A percentile compares a stretch with the other conserved stretches of the same genome.
Evolutionary conservation across 225 moss, liverwort and hornwort genomes (phyloP).

Genomic region (Marchantia polymorpha): DNA sequence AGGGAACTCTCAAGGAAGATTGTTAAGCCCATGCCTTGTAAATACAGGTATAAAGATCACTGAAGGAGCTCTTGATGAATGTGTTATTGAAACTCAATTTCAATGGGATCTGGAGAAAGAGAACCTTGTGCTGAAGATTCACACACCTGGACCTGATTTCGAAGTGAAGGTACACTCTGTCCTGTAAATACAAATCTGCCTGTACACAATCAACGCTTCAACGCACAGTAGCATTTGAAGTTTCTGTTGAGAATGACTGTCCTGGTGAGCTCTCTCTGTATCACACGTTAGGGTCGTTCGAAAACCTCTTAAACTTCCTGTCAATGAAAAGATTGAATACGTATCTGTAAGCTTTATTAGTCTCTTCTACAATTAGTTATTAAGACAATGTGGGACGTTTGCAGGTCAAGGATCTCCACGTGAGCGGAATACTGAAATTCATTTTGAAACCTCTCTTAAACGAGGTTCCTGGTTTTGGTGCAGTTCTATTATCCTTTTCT

Average conservation of each 20-base stretch:
- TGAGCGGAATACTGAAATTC: slow-evolving; percentile 68
- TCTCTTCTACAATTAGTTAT: background rate
- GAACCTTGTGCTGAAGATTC: slow-evolving; percentile 58
- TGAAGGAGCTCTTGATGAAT: slow-evolving; percentile 61
- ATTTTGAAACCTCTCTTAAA: slow-evolving; percentile 80
- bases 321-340: no score
- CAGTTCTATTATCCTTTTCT: slow-evolving; percentile 68
- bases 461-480: slow-evolving; percentile 80
- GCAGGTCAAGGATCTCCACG: slow-evolving; percentile 69
- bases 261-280: no score
- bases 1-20: background rate
- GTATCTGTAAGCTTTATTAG: no score
- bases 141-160: slow-evolving; percentile 75
- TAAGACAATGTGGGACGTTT: background rate
- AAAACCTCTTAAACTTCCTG: no score
- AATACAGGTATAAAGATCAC: slow-evolving; percentile 60
- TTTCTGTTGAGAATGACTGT: no score
- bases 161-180: slow-evolving; percentile 61
- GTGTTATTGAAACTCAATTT: slow-evolving; percentile 65
- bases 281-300: no score
- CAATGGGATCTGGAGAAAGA: slow-evolving; percentile 62
- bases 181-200: no score
- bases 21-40: background rate
- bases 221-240: no score
- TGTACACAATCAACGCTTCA: no score